Conservation (phyloP, 257 asterid genomes). For the Scutellaria baicalensis region DNA sequence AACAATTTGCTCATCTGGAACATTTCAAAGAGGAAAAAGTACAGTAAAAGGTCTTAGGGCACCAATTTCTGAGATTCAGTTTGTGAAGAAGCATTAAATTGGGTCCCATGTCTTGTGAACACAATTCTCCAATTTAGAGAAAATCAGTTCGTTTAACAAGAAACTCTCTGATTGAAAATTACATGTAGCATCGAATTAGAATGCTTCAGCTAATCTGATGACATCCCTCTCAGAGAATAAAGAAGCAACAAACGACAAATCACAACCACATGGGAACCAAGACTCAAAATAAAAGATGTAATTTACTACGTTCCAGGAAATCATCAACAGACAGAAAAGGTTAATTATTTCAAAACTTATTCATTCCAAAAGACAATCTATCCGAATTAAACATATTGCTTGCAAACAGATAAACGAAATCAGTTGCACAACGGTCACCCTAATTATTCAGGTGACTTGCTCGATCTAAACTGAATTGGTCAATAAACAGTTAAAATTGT, state of each 20-base stretch:
- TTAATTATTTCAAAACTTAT: not conserved
- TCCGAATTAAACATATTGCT: not conserved
- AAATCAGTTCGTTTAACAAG: not conserved
- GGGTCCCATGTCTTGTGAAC: too few relatives aligned
- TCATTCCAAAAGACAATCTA: not conserved
- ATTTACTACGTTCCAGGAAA: not conserved
- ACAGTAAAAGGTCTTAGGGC: not conserved
- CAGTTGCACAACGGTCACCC: not conserved
- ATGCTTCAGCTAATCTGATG: not conserved
- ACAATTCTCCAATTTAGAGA: slow-evolving; percentile 1
- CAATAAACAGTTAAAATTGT: not conserved
- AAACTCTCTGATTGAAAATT: not conserved
- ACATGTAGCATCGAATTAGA: not conserved
- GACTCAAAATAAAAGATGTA: not conserved
- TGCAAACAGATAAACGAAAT: not conserved
- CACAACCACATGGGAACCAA: not conserved
- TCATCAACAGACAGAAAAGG: not conserved
- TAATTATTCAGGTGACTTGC: not conserved
- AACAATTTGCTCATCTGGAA: not conserved
- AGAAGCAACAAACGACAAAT: not conserved
- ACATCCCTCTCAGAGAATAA: not conserved
- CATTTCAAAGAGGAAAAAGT: not conserved
- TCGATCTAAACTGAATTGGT: not conserved
- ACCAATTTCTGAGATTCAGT: not conserved
- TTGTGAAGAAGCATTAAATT: not conserved